Percentiles rank a stretch among this genome's conserved stretches.
Conservation (phyloP, 148 eudicot species). For the Camellia lanceoleosa region DNA sequence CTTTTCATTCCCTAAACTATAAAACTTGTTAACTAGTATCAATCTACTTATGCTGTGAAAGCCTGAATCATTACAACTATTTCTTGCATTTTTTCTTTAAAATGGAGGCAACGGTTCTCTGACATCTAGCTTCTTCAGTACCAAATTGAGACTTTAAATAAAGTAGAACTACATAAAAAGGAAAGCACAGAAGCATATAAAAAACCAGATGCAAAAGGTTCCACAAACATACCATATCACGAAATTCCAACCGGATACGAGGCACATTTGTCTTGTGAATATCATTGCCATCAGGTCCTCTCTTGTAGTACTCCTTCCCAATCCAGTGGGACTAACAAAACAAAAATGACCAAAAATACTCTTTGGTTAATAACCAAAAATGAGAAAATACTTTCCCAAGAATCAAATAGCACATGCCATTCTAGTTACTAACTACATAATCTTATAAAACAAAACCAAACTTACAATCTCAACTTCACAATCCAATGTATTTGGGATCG, state of each 20-base stretch:
- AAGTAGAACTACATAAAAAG: background rate
- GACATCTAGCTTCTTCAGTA: background rate
- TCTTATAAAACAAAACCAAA: background rate
- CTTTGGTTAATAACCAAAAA: background rate
- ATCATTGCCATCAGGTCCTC: slow-evolving; percentile 92
- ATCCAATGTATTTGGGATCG: background rate
- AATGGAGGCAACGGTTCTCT: background rate
- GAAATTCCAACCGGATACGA: slow-evolving; percentile 88
- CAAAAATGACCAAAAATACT: slow-evolving; percentile 10
- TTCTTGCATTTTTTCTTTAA: background rate
- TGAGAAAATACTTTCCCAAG: background rate
- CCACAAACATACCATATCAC: slow-evolving; percentile 69
- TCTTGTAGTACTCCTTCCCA: slow-evolving; percentile 77
- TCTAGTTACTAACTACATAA: background rate
- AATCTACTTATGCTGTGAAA: background rate
- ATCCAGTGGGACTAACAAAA: slow-evolving; percentile 81
- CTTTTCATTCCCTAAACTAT: background rate
- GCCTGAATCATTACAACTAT: background rate
- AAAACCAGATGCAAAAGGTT: background rate
- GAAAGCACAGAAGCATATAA: background rate
- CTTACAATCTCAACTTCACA: background rate
- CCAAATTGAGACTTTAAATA: background rate
- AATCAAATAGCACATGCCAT: background rate
- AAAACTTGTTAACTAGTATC: background rate
- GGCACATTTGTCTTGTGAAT: slow-evolving; percentile 97